These are phyloP conservation scores for Chaetomium tenue DNA, from an alignment of 495 filamentous ascomycete genomes.

Conservation along the genomic window DNA sequence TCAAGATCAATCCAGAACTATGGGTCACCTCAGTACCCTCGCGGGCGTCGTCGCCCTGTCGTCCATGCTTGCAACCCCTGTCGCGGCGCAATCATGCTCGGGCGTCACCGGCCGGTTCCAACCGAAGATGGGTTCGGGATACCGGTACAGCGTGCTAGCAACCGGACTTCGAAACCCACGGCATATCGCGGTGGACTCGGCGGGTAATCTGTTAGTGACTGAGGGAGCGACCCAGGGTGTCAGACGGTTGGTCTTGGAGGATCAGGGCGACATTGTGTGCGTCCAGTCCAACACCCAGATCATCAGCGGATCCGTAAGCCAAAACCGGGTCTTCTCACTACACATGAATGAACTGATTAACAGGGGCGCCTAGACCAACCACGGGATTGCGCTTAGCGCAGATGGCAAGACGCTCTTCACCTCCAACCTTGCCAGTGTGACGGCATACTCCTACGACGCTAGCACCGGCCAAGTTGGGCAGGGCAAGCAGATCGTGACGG, in stretches of 20 bases:
- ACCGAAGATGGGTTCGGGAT: conserved; percentile 53
- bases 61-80: conserved; percentile 14
- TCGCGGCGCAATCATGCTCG: conserved; percentile 23
- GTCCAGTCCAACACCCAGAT: conserved; percentile 44
- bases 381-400: conserved; percentile 58
- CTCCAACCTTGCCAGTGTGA: conserved; percentile 54
- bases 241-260: conserved; percentile 48
- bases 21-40: conserved; percentile 18
- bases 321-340: not conserved
- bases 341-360: not conserved
- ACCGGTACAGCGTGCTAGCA: conserved; percentile 51
- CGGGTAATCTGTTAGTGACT: conserved; percentile 58
- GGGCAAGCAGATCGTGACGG: conserved; percentile 49
- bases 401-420: conserved; percentile 64
- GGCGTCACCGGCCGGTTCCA: conserved; percentile 19
- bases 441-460: conserved; percentile 58
- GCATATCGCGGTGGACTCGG: conserved; percentile 53
- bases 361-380: conserved; percentile 50
- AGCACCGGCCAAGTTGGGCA: conserved; percentile 41
- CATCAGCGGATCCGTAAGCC: conserved; percentile 40
- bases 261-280: conserved; percentile 48
- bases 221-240: conserved; percentile 50
- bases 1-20: not conserved
- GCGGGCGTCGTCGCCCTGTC: conserved; percentile 10
- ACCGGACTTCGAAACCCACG: conserved; percentile 41